A percentile compares a stretch with the other conserved stretches of the same genome.
Conservation (phyloP, 306 rosid species). For the Trifolium pratense region DNA sequence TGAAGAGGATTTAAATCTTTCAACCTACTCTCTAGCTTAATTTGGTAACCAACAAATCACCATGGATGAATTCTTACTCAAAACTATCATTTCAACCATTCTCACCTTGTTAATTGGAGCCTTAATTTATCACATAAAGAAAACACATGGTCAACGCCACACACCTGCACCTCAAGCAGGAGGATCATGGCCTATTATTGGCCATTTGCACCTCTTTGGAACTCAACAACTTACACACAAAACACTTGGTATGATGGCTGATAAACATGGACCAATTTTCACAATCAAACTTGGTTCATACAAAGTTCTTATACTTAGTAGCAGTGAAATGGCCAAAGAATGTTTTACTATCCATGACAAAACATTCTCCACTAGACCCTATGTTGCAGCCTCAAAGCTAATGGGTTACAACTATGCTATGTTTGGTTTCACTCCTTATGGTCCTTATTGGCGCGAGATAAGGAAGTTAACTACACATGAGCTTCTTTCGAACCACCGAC, state of each 20-base stretch:
- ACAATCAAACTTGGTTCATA: conserved; percentile 46
- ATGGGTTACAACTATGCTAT: conserved; percentile 44
- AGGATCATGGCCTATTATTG: conserved; percentile 51
- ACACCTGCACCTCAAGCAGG: conserved; percentile 47
- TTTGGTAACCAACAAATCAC: conserved; percentile 1
- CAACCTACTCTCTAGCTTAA: background rate
- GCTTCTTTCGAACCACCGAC: conserved; percentile 47
- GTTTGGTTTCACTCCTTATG: conserved; percentile 47
- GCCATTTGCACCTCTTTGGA: conserved; percentile 46
- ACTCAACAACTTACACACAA: conserved; percentile 38
- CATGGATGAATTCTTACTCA: conserved; percentile 30
- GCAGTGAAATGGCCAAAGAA: conserved; percentile 45
- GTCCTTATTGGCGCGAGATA: conserved; percentile 52
- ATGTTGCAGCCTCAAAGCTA: conserved; percentile 43
- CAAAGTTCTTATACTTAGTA: conserved; percentile 47
- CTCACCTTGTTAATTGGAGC: conserved; percentile 18
- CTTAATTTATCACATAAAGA: conserved; percentile 38
- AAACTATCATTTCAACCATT: conserved; percentile 33
- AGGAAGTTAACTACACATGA: conserved; percentile 40
- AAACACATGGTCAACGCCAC: background rate
- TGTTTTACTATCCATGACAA: conserved; percentile 52
- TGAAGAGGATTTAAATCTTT: background rate
- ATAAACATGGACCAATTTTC: conserved; percentile 46
- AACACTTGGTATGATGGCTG: conserved; percentile 49
- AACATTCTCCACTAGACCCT: conserved; percentile 47